Evolutionary conservation across 2,329 filamentous ascomycete species (phyloP).

Genomic region (Diaporthe destruens): DNA sequence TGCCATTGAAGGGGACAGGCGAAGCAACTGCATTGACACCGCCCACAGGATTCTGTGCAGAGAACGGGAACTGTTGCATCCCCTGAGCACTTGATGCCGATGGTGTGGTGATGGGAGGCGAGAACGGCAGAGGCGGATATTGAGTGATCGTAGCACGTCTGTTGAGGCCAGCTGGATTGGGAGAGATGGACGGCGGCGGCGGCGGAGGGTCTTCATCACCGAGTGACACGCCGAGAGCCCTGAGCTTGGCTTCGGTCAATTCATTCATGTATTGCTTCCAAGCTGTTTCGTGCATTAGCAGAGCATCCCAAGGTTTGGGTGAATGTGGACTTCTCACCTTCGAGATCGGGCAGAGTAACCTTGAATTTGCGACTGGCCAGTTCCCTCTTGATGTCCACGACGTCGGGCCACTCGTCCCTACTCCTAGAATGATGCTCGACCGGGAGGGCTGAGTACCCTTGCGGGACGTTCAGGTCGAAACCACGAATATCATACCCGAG

Average conservation of each 20-base stretch:
- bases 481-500: conserved; percentile 77
- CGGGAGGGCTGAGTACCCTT: conserved; percentile 52
- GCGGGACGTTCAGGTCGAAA: conserved; percentile 73
- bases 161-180: conserved; percentile 71
- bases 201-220: conserved; percentile 78
- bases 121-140: conserved; percentile 83
- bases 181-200: conserved; percentile 73
- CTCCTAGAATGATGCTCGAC: conserved; percentile 69
- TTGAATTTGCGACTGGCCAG: conserved; percentile 65
- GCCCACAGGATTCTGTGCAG: conserved; percentile 65
- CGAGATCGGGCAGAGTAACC: conserved; percentile 78
- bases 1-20: conserved; percentile 76
- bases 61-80: conserved; percentile 68
- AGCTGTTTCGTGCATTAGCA: conserved; percentile 52
- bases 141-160: conserved; percentile 76
- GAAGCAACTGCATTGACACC: conserved; percentile 76
- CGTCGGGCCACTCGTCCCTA: conserved; percentile 75
- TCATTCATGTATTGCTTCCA: conserved; percentile 84
- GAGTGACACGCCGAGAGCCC: conserved; percentile 88
- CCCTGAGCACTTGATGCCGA: conserved; percentile 80
- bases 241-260: conserved; percentile 90
- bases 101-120: conserved; percentile 83
- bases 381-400: conserved; percentile 69
- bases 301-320: background rate
- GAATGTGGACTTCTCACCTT: conserved; percentile 57